Conservation (phyloP, 345 rosid genomes). For the Mallotus nudiflorus region DNA sequence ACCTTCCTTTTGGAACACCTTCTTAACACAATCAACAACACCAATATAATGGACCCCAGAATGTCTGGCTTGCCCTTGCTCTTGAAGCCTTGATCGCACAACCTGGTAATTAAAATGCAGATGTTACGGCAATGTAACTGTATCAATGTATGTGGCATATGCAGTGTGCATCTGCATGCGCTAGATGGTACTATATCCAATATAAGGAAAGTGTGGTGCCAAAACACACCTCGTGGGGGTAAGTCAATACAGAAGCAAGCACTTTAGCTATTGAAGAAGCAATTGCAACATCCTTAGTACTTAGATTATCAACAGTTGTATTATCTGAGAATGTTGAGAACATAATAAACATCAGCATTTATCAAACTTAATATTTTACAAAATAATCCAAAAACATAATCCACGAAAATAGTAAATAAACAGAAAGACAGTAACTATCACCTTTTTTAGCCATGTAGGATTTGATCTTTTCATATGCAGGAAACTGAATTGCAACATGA, state of each 20-base stretch:
- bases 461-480: constrained; percentile 90
- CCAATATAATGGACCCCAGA: constrained; percentile 54
- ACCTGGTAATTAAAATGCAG: constrained; percentile 44
- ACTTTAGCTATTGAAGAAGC: constrained; percentile 86
- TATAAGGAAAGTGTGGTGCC: background rate
- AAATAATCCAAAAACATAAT: no score
- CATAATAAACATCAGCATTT: constrained; percentile 31
- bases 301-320: constrained; percentile 58
- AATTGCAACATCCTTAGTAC: constrained; percentile 61
- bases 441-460: constrained; percentile 68
- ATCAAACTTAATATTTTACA: constrained; percentile 1
- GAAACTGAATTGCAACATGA: constrained; percentile 97
- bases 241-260: constrained; percentile 74
- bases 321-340: constrained; percentile 44
- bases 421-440: constrained; percentile 25
- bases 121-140: background rate
- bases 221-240: constrained; percentile 85
- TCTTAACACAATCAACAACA: constrained; percentile 68
- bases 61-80: constrained; percentile 74
- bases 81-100: constrained; percentile 90
- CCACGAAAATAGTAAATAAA: constrained; percentile 2
- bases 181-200: no score
- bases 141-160: no score
- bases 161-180: background rate
- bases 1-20: constrained; percentile 70